These are phyloP conservation scores for Tolypocladium ophioglossoides DNA, from an alignment of 2,329 filamentous ascomycete species.

Conservation along the genomic window DNA sequence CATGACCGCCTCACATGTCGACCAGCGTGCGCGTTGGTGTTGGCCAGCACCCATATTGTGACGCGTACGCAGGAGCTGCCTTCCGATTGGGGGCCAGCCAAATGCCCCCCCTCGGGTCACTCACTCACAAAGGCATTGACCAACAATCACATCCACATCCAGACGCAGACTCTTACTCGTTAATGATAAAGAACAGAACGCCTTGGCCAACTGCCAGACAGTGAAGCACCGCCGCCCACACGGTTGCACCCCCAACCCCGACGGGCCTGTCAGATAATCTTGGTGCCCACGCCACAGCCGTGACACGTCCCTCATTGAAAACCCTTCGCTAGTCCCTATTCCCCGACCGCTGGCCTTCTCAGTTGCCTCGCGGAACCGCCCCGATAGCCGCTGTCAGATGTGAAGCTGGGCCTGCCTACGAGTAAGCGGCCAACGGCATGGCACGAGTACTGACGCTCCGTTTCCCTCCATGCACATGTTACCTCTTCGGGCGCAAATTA, in stretches of 20 bases:
- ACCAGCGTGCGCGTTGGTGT: not conserved
- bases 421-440: too few species aligned
- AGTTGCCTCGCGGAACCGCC: not conserved
- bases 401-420: too few species aligned
- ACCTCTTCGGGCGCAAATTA: not conserved
- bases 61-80: not conserved
- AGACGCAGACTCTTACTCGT: not conserved
- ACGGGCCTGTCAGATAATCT: not conserved
- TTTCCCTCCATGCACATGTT: not conserved
- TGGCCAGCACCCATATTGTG: not conserved
- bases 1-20: not conserved
- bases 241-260: too few species aligned
- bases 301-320: not conserved
- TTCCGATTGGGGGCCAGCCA: not conserved
- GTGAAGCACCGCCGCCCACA: not conserved
- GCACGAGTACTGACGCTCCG: not conserved
- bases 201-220: not conserved
- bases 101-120: too few species aligned
- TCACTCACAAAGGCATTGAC: not conserved
- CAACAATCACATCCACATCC: not conserved
- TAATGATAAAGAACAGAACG: not conserved
- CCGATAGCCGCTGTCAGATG: not conserved
- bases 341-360: not conserved
- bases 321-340: not conserved
- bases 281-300: not conserved